A percentile compares a stretch with the other conserved stretches of the same genome.
phyloP scores from a whole-genome alignment of 140 eudicot species.

The Ambrosia hybrid region DNA sequence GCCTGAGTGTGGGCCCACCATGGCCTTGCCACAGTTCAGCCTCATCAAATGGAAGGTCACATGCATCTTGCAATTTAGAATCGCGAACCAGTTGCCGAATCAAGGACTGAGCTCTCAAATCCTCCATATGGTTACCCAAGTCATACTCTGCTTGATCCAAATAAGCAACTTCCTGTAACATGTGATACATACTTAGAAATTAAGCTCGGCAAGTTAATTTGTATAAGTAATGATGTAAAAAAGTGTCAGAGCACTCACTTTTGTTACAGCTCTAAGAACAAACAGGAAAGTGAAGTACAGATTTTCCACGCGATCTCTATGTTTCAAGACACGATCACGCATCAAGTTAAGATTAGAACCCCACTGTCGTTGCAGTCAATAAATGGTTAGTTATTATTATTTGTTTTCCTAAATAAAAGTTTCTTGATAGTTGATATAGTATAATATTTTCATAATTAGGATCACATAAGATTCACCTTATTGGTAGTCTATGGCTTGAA shows the following conservation, averaged over 20 bases:
- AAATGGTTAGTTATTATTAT: slow-evolving; percentile 16
- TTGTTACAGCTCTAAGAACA: slow-evolving; percentile 79
- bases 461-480: slow-evolving; percentile 37
- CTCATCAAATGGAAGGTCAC: slow-evolving; percentile 93
- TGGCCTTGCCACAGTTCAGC: slow-evolving; percentile 92
- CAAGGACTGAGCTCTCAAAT: slow-evolving; percentile 68
- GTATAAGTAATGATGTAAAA: slow-evolving; percentile 8
- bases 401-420: background rate
- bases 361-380: slow-evolving; percentile 61
- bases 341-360: slow-evolving; percentile 60
- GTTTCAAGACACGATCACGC: slow-evolving; percentile 68
- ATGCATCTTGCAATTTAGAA: slow-evolving; percentile 76
- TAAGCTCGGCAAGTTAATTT: background rate
- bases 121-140: slow-evolving; percentile 61
- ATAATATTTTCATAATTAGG: background rate
- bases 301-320: slow-evolving; percentile 76
- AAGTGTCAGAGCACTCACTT: slow-evolving; percentile 42
- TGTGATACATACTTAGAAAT: background rate
- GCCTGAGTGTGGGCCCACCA: slow-evolving; percentile 82
- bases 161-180: slow-evolving; percentile 65
- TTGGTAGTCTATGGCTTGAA: slow-evolving; percentile 62
- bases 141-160: slow-evolving; percentile 89
- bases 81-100: slow-evolving; percentile 58
- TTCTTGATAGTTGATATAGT: background rate
- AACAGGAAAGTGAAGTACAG: slow-evolving; percentile 83